Conservation (phyloP, 163 green algal genomes). For the Volvox carteri region DNA sequence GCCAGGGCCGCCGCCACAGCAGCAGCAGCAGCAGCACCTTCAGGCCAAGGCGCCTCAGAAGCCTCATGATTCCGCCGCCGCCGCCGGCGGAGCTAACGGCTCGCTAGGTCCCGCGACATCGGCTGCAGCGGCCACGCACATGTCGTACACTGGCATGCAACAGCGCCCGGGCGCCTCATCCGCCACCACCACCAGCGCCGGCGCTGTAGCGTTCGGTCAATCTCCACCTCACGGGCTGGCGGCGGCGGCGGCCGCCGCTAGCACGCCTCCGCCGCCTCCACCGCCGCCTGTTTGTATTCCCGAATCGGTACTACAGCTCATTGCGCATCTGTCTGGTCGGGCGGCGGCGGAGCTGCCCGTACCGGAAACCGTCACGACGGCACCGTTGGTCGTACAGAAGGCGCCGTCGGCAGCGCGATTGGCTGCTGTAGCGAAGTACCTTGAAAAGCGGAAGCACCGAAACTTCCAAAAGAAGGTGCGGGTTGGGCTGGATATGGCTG, state of each 20-base stretch:
- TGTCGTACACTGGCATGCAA: slow-evolving; percentile 18
- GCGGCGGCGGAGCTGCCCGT: slow-evolving; percentile 28
- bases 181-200: too few relatives aligned
- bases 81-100: not conserved
- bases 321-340: slow-evolving; percentile 21
- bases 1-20: too few relatives aligned
- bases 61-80: not conserved
- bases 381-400: slow-evolving; percentile 25
- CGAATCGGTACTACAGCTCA: slow-evolving; percentile 56
- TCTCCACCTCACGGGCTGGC: too few relatives aligned
- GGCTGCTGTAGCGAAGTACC: slow-evolving; percentile 75
- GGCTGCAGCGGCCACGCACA: not conserved
- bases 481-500: too few relatives aligned
- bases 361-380: not conserved
- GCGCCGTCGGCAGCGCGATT: slow-evolving; percentile 61
- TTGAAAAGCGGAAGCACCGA: slow-evolving; percentile 80
- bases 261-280: not conserved
- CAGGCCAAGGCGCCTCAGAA: not conserved
- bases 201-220: too few relatives aligned
- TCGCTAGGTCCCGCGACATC: not conserved
- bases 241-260: not conserved
- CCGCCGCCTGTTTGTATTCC: slow-evolving; percentile 37
- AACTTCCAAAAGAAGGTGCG: slow-evolving; percentile 81
- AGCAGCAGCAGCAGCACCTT: not conserved
- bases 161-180: not conserved